Percentiles rank a stretch among this genome's conserved stretches.
These are phyloP conservation scores for Pyrenophora teres DNA, from an alignment of 2,329 filamentous ascomycete genomes.

Conservation along the genomic window DNA sequence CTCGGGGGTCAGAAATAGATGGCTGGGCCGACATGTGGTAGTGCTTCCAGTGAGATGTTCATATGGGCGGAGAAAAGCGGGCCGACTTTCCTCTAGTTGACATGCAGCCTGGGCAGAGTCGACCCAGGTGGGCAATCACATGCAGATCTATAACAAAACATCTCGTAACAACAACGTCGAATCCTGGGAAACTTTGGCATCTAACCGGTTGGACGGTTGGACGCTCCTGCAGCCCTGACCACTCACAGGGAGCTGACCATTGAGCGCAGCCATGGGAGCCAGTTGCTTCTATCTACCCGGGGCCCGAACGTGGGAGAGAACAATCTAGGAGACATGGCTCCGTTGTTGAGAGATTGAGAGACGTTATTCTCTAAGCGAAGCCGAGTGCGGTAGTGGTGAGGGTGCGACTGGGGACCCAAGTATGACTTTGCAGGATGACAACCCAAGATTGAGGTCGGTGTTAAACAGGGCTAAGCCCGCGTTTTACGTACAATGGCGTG, in stretches of 20 bases:
- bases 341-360: conserved; percentile 16
- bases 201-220: conserved; percentile 5
- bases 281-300: not conserved
- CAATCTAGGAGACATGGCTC: conserved; percentile 2
- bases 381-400: conserved; percentile 1
- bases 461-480: conserved; percentile 16
- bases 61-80: conserved; percentile 23
- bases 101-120: conserved; percentile 9
- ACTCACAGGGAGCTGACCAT: conserved; percentile 9
- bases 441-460: conserved; percentile 26
- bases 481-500: conserved; percentile 29
- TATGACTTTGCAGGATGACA: conserved; percentile 17
- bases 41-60: too few species aligned
- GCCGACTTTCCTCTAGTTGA: conserved; percentile 18
- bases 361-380: conserved; percentile 3
- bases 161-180: conserved; percentile 32
- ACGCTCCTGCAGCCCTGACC: not conserved
- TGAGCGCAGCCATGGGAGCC: not conserved
- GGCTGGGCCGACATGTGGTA: too few species aligned
- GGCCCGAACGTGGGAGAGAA: conserved; percentile 5
- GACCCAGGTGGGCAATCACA: conserved; percentile 21
- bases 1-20: too few species aligned
- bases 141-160: conserved; percentile 24
- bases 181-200: conserved; percentile 12
- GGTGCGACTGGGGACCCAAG: conserved; percentile 6